Conservation (phyloP, 768 basidiomycete genomes). For the Gyrodon lividus region DNA sequence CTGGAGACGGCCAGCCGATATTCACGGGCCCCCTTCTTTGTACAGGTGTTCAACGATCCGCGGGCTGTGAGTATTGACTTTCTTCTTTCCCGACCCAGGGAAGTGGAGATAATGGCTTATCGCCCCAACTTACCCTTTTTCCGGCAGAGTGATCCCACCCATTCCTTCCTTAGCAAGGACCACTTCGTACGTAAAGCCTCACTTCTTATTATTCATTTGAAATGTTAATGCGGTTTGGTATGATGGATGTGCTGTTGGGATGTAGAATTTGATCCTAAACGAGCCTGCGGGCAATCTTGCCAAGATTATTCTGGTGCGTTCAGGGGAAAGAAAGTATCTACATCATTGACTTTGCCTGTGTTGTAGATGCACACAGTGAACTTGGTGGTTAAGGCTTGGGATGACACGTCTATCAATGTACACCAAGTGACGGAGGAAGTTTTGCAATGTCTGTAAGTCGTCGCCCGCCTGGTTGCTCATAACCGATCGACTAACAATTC, state of each 20-base stretch:
- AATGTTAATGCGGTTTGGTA: background rate
- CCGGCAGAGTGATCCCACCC: slow-evolving; percentile 77
- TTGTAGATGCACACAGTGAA: slow-evolving; percentile 60
- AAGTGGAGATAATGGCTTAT: slow-evolving; percentile 5
- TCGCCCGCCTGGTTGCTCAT: slow-evolving; percentile 51
- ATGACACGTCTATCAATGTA: slow-evolving; percentile 61
- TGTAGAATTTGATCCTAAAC: slow-evolving; percentile 74
- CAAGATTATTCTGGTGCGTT: slow-evolving; percentile 60
- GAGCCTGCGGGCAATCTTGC: slow-evolving; percentile 80
- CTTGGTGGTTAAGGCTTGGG: slow-evolving; percentile 79
- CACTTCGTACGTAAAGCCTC: slow-evolving; percentile 65
- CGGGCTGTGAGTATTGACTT: slow-evolving; percentile 51
- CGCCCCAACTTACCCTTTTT: background rate
- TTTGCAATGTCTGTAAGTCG: slow-evolving; percentile 60
- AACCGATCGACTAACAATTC: background rate
- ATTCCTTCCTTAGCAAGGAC: slow-evolving; percentile 87
- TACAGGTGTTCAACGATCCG: slow-evolving; percentile 74
- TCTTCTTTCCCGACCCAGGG: background rate
- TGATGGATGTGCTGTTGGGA: background rate
- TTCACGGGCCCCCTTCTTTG: background rate
- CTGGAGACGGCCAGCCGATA: background rate
- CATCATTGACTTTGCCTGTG: background rate
- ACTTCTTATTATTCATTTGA: slow-evolving; percentile 6
- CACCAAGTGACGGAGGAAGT: slow-evolving; percentile 59
- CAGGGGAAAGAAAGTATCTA: too few relatives aligned